Evolutionary conservation across 192 early-diverging fungal species (phyloP).

Genomic region (Coemansia sp.): DNA sequence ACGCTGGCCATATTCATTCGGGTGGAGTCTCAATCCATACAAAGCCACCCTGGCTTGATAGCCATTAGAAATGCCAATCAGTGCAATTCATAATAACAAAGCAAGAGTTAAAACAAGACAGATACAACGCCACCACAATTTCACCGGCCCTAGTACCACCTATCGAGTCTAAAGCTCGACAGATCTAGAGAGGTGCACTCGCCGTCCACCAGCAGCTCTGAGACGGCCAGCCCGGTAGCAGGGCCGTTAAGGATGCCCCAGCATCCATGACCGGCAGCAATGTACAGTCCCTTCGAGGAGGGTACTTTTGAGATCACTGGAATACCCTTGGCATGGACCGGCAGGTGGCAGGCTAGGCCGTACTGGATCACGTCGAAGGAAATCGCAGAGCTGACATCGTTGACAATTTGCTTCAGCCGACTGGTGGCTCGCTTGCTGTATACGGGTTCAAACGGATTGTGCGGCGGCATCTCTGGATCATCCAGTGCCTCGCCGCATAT

Average conservation of each 20-base stretch:
- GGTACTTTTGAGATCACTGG: conserved; percentile 49
- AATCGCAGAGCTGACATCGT: conserved; percentile 36
- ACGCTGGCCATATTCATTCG: too few species aligned
- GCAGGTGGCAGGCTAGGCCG: conserved; percentile 45
- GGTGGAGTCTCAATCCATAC: too few species aligned
- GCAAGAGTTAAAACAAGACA: not conserved
- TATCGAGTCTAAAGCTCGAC: conserved; percentile 39
- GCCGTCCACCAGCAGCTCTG: conserved; percentile 43
- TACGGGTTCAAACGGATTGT: conserved; percentile 50
- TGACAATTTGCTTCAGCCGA: conserved; percentile 50
- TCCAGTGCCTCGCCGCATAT: conserved; percentile 52
- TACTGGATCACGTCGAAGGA: conserved; percentile 44
- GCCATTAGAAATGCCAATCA: not conserved
- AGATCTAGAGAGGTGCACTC: conserved; percentile 32
- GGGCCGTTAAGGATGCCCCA: conserved; percentile 54
- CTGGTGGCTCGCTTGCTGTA: conserved; percentile 46
- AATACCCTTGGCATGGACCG: conserved; percentile 46
- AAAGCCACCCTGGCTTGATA: too few species aligned
- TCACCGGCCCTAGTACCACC: conserved; percentile 20
- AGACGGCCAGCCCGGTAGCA: conserved; percentile 43
- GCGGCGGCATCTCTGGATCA: conserved; percentile 49
- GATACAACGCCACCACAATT: not conserved
- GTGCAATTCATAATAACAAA: not conserved
- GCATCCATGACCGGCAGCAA: conserved; percentile 51
- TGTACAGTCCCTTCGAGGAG: conserved; percentile 32